phyloP scores from a whole-genome alignment of 1,139 yeast species.

The Magnusiomyces suaveolens region DNA sequence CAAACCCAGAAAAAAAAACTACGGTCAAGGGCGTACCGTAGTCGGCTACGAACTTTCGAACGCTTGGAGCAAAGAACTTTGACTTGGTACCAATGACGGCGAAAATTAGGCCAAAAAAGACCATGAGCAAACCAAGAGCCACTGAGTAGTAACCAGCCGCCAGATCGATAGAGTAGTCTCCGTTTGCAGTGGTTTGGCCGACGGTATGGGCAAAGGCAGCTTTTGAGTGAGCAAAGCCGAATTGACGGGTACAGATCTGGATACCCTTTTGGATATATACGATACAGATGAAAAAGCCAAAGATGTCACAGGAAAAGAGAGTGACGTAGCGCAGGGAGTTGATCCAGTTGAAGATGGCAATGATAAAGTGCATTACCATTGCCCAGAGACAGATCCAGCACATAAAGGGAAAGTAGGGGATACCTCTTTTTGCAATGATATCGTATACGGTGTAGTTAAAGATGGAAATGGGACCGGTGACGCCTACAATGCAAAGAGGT shows the following conservation, averaged over 20 bases:
- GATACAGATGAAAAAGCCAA: slow-evolving; percentile 82
- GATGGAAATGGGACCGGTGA: slow-evolving; percentile 82
- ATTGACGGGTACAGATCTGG: slow-evolving; percentile 67
- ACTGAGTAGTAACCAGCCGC: slow-evolving; percentile 70
- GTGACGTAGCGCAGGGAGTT: slow-evolving; percentile 65
- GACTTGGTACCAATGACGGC: slow-evolving; percentile 51
- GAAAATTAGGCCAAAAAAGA: slow-evolving; percentile 62
- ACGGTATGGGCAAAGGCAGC: slow-evolving; percentile 7
- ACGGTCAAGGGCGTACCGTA: slow-evolving; percentile 79
- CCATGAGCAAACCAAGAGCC: slow-evolving; percentile 61
- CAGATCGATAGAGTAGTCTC: slow-evolving; percentile 15
- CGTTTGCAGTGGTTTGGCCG: not conserved
- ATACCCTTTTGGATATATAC: slow-evolving; percentile 90
- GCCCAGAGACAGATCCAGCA: slow-evolving; percentile 94
- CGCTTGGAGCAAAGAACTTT: slow-evolving; percentile 47
- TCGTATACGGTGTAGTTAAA: slow-evolving; percentile 88
- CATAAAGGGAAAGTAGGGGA: slow-evolving; percentile 85
- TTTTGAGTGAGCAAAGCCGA: slow-evolving; percentile 30
- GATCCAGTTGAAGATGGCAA: slow-evolving; percentile 65
- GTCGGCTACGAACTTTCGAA: slow-evolving; percentile 68
- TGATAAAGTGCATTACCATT: slow-evolving; percentile 64
- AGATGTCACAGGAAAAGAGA: slow-evolving; percentile 80
- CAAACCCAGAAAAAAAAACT: slow-evolving; percentile 82
- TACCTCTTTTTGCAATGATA: slow-evolving; percentile 52
- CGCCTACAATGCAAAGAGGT: slow-evolving; percentile 94